phyloP scores from a whole-genome alignment of 805 yeast genomes.

The Candida ponderosae region DNA sequence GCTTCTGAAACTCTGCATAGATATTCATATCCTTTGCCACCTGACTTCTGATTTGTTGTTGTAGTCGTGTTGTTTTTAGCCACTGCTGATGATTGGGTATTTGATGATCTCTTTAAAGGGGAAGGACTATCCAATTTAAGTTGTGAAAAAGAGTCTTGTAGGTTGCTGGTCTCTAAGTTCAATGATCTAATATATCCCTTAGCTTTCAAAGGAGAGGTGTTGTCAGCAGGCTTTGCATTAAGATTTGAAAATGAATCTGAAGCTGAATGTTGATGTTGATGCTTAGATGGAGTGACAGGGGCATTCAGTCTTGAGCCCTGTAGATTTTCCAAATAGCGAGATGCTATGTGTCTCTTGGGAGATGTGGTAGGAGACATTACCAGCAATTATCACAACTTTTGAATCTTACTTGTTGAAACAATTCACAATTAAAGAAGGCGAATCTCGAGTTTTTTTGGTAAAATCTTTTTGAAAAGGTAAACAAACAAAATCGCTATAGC shows the following conservation, averaged over 20 bases:
- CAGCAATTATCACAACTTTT: background rate
- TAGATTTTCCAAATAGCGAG: slow-evolving; percentile 18
- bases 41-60: slow-evolving; percentile 15
- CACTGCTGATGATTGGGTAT: background rate
- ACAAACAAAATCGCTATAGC: background rate
- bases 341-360: slow-evolving; percentile 13
- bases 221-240: background rate
- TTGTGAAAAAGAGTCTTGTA: slow-evolving; percentile 13
- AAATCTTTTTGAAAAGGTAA: too few species aligned
- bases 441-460: background rate
- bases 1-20: slow-evolving; percentile 76
- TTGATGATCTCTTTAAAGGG: slow-evolving; percentile 15
- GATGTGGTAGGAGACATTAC: background rate
- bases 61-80: slow-evolving; percentile 1
- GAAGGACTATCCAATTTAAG: slow-evolving; percentile 18
- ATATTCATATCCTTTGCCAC: slow-evolving; percentile 70
- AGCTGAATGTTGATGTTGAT: slow-evolving; percentile 3
- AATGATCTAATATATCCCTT: background rate
- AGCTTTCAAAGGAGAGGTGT: background rate
- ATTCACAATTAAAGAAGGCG: too few species aligned
- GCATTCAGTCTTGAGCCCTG: slow-evolving; percentile 9
- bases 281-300: slow-evolving; percentile 8
- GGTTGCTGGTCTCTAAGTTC: background rate
- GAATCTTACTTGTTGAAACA: too few species aligned
- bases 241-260: background rate